phyloP scores from a whole-genome alignment of 495 filamentous ascomycete genomes.

The Trichoderma parareesei region DNA sequence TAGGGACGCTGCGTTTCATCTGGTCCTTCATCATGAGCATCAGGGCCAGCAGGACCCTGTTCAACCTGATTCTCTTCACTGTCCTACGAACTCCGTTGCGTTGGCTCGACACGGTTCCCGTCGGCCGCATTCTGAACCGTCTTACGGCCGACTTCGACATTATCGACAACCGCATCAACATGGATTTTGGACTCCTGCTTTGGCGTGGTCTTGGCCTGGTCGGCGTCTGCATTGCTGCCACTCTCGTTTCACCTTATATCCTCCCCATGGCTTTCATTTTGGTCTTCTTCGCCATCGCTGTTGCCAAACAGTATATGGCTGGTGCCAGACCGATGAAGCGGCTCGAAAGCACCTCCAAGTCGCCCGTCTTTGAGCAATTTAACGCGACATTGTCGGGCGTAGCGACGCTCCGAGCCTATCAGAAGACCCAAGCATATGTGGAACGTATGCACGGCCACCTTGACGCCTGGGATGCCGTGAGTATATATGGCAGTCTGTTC shows the following conservation, averaged over 20 bases:
- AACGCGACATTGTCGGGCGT: slow-evolving; percentile 62
- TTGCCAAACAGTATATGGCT: slow-evolving; percentile 52
- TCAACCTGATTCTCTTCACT: slow-evolving; percentile 52
- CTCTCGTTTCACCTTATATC: slow-evolving; percentile 56
- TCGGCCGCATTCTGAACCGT: slow-evolving; percentile 70
- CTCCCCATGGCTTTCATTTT: slow-evolving; percentile 49
- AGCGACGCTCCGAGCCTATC: slow-evolving; percentile 67
- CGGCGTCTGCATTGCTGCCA: slow-evolving; percentile 51
- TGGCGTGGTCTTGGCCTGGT: slow-evolving; percentile 44
- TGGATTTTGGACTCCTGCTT: slow-evolving; percentile 48
- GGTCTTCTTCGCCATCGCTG: slow-evolving; percentile 45
- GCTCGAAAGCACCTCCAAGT: slow-evolving; percentile 63
- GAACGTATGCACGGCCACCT: slow-evolving; percentile 57
- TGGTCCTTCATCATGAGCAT: slow-evolving; percentile 53
- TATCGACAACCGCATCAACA: slow-evolving; percentile 57
- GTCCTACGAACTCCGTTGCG: slow-evolving; percentile 63
- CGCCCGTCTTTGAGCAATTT: slow-evolving; percentile 72
- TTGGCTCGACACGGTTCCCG: slow-evolving; percentile 76
- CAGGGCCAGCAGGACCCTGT: slow-evolving; percentile 55
- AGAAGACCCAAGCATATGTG: slow-evolving; percentile 54
- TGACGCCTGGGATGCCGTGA: slow-evolving; percentile 53
- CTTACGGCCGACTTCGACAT: slow-evolving; percentile 72
- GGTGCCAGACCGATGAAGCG: slow-evolving; percentile 71
- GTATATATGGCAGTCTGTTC: slow-evolving; percentile 63
- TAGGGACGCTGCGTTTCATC: slow-evolving; percentile 50